phyloP scores from a whole-genome alignment of 768 basidiomycete species.

The Polyporus arcularius region DNA sequence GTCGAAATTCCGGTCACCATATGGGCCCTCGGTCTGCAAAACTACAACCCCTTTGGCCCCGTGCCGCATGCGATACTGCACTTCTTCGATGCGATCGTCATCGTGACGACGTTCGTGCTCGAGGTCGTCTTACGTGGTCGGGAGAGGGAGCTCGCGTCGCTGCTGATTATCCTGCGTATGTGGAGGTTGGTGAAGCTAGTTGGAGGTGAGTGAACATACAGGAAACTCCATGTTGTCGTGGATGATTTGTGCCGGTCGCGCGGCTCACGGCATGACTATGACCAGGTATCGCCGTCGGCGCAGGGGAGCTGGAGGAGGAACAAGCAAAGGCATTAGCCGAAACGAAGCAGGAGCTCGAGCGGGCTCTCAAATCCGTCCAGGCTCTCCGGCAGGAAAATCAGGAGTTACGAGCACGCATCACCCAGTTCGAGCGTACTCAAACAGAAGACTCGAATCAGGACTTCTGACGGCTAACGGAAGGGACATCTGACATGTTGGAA shows the following conservation, averaged over 20 bases:
- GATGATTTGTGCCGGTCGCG: not conserved
- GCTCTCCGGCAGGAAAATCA: constrained; percentile 55
- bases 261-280: constrained; percentile 31
- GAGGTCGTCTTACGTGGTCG: constrained; percentile 69
- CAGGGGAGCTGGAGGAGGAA: constrained; percentile 68
- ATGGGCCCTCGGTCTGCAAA: constrained; percentile 64
- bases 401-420: constrained; percentile 37
- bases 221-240: not conserved
- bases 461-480: not conserved
- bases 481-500: not conserved
- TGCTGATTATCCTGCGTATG: constrained; percentile 73
- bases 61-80: constrained; percentile 64
- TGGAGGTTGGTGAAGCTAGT: constrained; percentile 83
- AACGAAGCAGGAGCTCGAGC: constrained; percentile 50
- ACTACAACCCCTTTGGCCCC: constrained; percentile 61
- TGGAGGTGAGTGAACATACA: constrained; percentile 40
- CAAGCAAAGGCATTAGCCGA: constrained; percentile 48
- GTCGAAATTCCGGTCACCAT: constrained; percentile 72
- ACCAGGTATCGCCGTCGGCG: constrained; percentile 73
- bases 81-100: constrained; percentile 70
- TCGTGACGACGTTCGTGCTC: constrained; percentile 71
- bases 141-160: constrained; percentile 67
- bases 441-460: not conserved
- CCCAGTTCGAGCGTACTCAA: constrained; percentile 4
- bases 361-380: constrained; percentile 37